Base-by-base conservation (phyloP, 371 early-diverging fungal genomes). In the Apophysomyces variabilis region DNA sequence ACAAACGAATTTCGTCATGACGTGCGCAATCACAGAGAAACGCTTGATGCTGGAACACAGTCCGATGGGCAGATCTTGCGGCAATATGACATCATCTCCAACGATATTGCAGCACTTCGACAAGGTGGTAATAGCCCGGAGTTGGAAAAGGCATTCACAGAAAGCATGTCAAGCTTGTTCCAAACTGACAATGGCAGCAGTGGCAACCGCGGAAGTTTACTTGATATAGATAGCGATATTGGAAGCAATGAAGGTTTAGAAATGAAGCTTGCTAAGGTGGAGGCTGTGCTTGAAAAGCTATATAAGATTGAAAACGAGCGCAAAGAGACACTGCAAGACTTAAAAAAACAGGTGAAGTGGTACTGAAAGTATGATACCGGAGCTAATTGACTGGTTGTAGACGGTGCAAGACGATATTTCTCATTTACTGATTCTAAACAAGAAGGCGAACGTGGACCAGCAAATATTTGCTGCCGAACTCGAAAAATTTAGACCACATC, bases 381-480 rank as follows among this genome's bases (percentile, higher is more conserved):
- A 3, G 32, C 32, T 36, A 1, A 2, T 50, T 14, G 26, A 45
- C 13, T 45, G 13, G 46, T 13, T 12, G 7, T 71, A 92, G 90
- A 83, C 92, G 0, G 87, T 89, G 60, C 79, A 92, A 62, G 98
- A 97, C 74, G 98, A 98, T 70, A 97, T 97, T 44, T 91, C 94
- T 9, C 83, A 89, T 16, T 61, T 92, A 8, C 75, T 98, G 66
- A 85, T 97, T 57, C 65, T 94, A 7, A 94, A 95, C 83, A 93
- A 92, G 65, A 90, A 88, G 70, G 75, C 83, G 11, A 89, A 91
- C 60, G 85, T 90, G 9, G 96, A 95, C 67, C 87, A 87, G 39
- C 92, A 95, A 61, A 80, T 98, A 9, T 97, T 97, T 85, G 87
- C 90, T 4, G 77, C 89, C 60, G 96, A 98, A 70, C 82, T 98